Evolutionary conservation across 192 early-diverging fungal species (phyloP), one percentile per base, ranked within the genome.

Genomic region (Helicostylum pulchrum): DNA sequence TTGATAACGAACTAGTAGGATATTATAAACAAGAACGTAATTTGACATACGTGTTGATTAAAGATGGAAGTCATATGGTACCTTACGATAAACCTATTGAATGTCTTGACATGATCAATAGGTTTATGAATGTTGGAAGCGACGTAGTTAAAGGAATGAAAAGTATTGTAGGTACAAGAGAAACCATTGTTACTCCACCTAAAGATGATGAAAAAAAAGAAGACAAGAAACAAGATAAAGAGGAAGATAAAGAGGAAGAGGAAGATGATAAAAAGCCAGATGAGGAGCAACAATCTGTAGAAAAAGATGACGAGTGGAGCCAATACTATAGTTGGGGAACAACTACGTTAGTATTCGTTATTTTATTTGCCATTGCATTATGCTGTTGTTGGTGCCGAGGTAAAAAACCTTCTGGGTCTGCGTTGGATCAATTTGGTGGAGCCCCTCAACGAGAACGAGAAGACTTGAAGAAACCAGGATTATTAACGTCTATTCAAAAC

Each of bases 31-130:
- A 65, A 36, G 80, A 68, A 14, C 67, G 81, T 31, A 87, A 87
- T 64, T 80, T 99, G 50, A 87, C 86, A 14, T 97, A 92, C 77
- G 76, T 95, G 26, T 76, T 89, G 5, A 80, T 96, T 34, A 90
- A 90, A 72, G 92, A 87, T 53, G 90, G 89, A 31, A 91, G 93
- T 3, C 92, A 94, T 49, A 94, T 94, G 92, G 88, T 83, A 12
- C 94, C 94, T 7, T 94, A 94, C 62, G 95, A 98, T 68, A 84
- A 87, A 71, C 92, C 93, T 14, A 68, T 84, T 55, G 85, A 78
- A 59, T 80, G 85, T 21, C 64, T 87, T 26, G 95, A 95, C 75
- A 90, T 97, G 85, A 90, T 97, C 69, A 93, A 91, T 77, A 75
- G 84, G 43, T 97, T 92, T 81, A 78, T 97, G 47, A 77, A 74